phyloP scores from a whole-genome alignment of 2,329 filamentous ascomycete species.

The Escovopsis weberi region DNA sequence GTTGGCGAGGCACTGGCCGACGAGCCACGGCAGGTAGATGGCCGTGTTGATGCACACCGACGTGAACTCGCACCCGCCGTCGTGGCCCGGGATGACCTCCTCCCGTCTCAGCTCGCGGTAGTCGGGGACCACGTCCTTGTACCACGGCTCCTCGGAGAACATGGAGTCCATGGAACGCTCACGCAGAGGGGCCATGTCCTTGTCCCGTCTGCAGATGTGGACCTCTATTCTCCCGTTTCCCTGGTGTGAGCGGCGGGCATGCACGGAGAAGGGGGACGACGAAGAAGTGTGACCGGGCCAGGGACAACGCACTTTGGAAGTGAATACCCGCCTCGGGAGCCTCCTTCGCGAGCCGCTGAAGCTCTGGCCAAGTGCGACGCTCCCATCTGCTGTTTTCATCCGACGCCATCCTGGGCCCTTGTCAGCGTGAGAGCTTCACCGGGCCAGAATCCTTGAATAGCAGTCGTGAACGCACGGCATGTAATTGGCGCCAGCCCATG shows the following conservation, averaged over 20 bases:
- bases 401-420: constrained; percentile 26
- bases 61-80: constrained; percentile 62
- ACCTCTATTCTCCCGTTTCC: constrained; percentile 22
- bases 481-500: constrained; percentile 77
- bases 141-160: constrained; percentile 55
- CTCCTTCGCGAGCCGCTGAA: constrained; percentile 44
- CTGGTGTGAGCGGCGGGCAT: too few species aligned
- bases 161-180: constrained; percentile 43
- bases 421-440: not conserved
- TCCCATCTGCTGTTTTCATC: constrained; percentile 40
- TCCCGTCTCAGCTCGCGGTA: constrained; percentile 45
- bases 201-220: constrained; percentile 39
- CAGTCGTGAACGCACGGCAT: constrained; percentile 41
- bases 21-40: constrained; percentile 75
- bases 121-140: constrained; percentile 54
- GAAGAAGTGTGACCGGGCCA: too few species aligned
- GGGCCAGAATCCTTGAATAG: not conserved
- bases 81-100: constrained; percentile 48
- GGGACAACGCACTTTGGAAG: constrained; percentile 43
- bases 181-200: constrained; percentile 35
- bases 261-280: not conserved
- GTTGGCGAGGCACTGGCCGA: constrained; percentile 61
- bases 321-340: constrained; percentile 69
- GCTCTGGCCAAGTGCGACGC: constrained; percentile 46
- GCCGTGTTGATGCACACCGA: constrained; percentile 87